phyloP scores from a whole-genome alignment of 2,329 filamentous ascomycete species.

The Aureobasidium sp. region DNA sequence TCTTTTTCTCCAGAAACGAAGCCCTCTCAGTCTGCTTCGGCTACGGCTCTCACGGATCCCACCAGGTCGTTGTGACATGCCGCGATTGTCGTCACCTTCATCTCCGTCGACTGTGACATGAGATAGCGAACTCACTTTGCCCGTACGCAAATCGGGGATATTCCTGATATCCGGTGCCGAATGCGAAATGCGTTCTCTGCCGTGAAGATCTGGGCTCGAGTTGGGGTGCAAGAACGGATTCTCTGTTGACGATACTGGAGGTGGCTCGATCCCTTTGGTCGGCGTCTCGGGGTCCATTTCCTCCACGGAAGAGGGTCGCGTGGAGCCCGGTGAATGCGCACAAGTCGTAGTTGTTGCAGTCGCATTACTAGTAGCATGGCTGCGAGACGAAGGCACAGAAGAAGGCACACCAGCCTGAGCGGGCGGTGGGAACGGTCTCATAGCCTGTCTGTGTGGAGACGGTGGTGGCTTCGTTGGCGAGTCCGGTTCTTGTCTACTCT shows the following conservation, averaged over 20 bases:
- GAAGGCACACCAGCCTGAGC: constrained; percentile 10
- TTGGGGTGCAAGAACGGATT: constrained; percentile 11
- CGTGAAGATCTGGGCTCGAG: constrained; percentile 1
- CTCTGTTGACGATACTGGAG: constrained; percentile 5
- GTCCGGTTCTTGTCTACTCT: background rate
- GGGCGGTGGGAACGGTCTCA: background rate
- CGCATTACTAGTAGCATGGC: constrained; percentile 25
- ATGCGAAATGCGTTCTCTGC: background rate
- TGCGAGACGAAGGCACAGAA: constrained; percentile 23
- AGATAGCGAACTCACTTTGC: background rate
- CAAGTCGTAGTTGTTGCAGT: constrained; percentile 20
- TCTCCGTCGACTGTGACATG: background rate
- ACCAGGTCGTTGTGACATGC: background rate
- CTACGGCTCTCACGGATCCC: constrained; percentile 22
- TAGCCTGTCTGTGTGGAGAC: background rate
- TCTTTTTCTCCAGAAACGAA: constrained; percentile 29
- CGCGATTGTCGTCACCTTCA: background rate
- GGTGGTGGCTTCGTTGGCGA: constrained; percentile 1
- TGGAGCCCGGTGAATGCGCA: constrained; percentile 21
- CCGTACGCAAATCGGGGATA: background rate
- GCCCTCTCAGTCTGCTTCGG: constrained; percentile 25
- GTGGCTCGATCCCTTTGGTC: constrained; percentile 13
- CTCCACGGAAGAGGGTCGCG: constrained; percentile 25
- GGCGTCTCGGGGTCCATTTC: constrained; percentile 20
- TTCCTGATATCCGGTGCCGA: constrained; percentile 9